A percentile compares a stretch with the other conserved stretches of the same genome.
phyloP scores from a whole-genome alignment of 1,139 yeast genomes.

The Oligophagozyma castellii region DNA sequence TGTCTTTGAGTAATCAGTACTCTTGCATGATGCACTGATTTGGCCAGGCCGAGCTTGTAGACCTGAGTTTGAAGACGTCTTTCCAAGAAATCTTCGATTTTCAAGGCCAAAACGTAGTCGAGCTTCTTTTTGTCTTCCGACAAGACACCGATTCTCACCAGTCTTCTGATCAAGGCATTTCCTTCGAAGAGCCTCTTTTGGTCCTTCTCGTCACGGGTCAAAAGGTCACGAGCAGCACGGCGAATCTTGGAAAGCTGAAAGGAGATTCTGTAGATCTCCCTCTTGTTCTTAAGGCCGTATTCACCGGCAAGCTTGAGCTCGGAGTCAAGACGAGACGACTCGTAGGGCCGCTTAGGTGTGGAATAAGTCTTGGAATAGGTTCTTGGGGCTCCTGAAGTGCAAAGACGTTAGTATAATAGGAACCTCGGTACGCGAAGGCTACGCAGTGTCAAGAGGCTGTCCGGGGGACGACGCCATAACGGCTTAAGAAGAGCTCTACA shows the following conservation, averaged over 20 bases:
- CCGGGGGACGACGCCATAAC: slow-evolving; percentile 1
- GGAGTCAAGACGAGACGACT: slow-evolving; percentile 98
- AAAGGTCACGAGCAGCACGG: slow-evolving; percentile 99
- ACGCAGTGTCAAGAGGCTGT: slow-evolving; percentile 1
- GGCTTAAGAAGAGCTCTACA: neutral
- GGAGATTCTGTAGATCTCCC: slow-evolving; percentile 56
- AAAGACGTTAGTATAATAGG: no score
- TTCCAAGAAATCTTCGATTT: slow-evolving; percentile 98
- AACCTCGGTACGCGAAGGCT: no score
- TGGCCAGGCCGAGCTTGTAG: slow-evolving; percentile 98
- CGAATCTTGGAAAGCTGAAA: slow-evolving; percentile 99
- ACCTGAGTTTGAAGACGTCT: slow-evolving; percentile 99
- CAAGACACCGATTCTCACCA: slow-evolving; percentile 73
- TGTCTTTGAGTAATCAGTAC: slow-evolving; percentile 97
- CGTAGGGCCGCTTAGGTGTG: slow-evolving; percentile 97
- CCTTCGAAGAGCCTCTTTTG: slow-evolving; percentile 99
- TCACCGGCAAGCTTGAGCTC: slow-evolving; percentile 99
- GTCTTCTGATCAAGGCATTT: slow-evolving; percentile 68
- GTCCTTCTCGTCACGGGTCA: slow-evolving; percentile 99
- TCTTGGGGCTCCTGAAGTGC: slow-evolving; percentile 91
- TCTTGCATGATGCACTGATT: slow-evolving; percentile 99
- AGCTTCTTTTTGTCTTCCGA: slow-evolving; percentile 99
- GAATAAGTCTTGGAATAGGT: slow-evolving; percentile 98
- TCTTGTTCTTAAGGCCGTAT: slow-evolving; percentile 99
- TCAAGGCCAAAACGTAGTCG: slow-evolving; percentile 97